Percentiles rank a stretch among this genome's conserved stretches.
Conservation (phyloP, 805 yeast genomes). For the Wickerhamomyces queroliae region DNA sequence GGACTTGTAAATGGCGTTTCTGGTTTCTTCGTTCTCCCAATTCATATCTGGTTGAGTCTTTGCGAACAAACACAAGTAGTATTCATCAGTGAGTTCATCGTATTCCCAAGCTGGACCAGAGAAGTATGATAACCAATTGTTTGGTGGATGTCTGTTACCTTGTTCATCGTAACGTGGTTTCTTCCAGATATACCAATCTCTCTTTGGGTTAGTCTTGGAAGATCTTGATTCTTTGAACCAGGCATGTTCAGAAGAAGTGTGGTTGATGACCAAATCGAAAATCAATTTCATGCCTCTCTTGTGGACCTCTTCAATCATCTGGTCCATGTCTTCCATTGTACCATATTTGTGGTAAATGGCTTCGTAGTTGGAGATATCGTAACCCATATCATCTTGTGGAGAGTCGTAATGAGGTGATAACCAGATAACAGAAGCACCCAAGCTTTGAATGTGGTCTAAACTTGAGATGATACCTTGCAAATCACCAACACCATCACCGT, state of each 20-base stretch:
- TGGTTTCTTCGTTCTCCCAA: conserved; percentile 43
- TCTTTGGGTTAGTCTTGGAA: conserved; percentile 44
- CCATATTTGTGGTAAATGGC: conserved; percentile 48
- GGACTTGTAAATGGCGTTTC: conserved; percentile 33
- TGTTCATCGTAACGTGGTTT: conserved; percentile 39
- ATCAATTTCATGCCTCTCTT: conserved; percentile 45
- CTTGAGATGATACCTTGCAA: conserved; percentile 46
- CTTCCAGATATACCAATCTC: conserved; percentile 61
- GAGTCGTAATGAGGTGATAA: conserved; percentile 52
- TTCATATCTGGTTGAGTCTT: conserved; percentile 53
- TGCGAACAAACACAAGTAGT: conserved; percentile 50
- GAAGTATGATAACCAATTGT: conserved; percentile 49
- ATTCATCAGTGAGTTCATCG: conserved; percentile 48
- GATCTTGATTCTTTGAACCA: conserved; percentile 55
- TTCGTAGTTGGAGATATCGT: conserved; percentile 51
- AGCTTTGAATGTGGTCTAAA: conserved; percentile 42
- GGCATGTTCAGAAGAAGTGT: conserved; percentile 47
- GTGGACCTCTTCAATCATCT: conserved; percentile 40
- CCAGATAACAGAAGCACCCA: conserved; percentile 52
- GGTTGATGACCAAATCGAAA: conserved; percentile 54
- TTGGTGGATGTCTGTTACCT: conserved; percentile 51
- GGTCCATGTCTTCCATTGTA: conserved; percentile 45
- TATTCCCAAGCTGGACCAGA: conserved; percentile 53
- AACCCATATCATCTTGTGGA: conserved; percentile 61
- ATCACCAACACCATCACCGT: conserved; percentile 57